A percentile compares a stretch with the other conserved stretches of the same genome.
phyloP scores from a whole-genome alignment of 176 grass and related monocot genomes.

The Aegilops tauschii region DNA sequence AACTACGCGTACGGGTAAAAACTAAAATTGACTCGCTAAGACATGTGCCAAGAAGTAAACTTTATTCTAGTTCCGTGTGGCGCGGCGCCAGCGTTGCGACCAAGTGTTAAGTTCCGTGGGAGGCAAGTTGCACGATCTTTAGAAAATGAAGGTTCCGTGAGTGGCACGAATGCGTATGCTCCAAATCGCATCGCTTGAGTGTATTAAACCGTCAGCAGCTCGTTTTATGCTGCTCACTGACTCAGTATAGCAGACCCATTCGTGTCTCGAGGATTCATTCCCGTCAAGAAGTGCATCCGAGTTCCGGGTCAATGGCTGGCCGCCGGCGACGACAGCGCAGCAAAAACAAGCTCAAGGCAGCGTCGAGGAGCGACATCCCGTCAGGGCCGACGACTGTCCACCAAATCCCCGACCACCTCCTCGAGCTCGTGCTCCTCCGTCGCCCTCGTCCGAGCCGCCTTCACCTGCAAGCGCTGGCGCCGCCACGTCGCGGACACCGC shows the following conservation, averaged over 20 bases:
- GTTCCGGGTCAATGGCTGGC: background rate
- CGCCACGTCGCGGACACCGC: background rate
- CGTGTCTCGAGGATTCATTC: background rate
- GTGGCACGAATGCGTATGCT: background rate
- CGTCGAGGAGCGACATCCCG: background rate
- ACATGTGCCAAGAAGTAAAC: too few species aligned
- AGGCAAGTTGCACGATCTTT: background rate
- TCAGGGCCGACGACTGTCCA: background rate
- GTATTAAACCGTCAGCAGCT: background rate
- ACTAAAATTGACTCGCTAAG: too few species aligned
- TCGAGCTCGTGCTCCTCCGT: background rate
- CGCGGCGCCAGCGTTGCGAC: background rate
- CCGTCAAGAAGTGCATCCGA: background rate
- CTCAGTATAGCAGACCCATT: background rate
- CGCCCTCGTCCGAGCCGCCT: background rate
- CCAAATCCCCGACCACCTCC: conserved; percentile 6
- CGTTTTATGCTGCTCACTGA: background rate
- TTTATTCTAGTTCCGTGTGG: too few species aligned
- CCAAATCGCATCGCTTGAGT: background rate
- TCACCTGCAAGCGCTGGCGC: background rate
- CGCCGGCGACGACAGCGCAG: background rate
- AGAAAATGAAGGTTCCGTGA: background rate
- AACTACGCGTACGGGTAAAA: too few species aligned
- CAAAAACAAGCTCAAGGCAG: background rate
- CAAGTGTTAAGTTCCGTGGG: background rate